Base-by-base conservation (phyloP, 495 filamentous ascomycete genomes). In the Hypoxylon trugodes region DNA sequence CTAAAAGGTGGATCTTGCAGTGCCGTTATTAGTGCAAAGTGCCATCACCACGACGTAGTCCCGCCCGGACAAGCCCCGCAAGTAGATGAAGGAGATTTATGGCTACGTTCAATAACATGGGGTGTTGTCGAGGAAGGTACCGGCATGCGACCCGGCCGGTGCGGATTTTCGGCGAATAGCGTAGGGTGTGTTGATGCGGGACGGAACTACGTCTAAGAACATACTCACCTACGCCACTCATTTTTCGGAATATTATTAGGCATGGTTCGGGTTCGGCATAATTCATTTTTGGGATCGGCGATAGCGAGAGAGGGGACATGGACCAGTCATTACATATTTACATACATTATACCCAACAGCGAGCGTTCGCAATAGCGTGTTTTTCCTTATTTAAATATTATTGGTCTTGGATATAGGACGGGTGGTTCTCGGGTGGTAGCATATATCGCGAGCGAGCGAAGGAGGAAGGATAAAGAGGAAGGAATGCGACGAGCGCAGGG, bases 21-120 rank as follows among this genome's bases (percentile, higher is more conserved):
- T 42, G 79, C 76, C 0, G 78, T 81, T 2, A 51, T 81, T 32
- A 73, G 72, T 48, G 74, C 79, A 22, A 53, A 76, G 13, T 80
- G 78, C 54, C 77, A 79, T 36, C 40, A 66, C 63, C 63, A 61
- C 46, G 30, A 57, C 15, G 15, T 42, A 13, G 18, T 30, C 1
- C 7, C 49, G 1, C 52, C 52, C 2, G 46, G 52, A 8, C 60
- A 25, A 25, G 1, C 12, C 8, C 30, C 7, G n/a, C 25, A 37
- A 4, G 40, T 21, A 28, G 15, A 43, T 42, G 67, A 67, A 38
- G 48, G 50, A 13, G 49, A 68, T 9, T 37, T 74, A 12, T 75
- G 72, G 74, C 47, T 59, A 30, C 51, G 61, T 18, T 56, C 61
- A 12, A 38, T 80, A 2, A 41, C 61, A 1, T 81, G 79, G 79